Percentiles rank a stretch among this genome's conserved stretches.
Conservation (phyloP, 768 basidiomycete genomes). For the Lactifluus subvellereus region DNA sequence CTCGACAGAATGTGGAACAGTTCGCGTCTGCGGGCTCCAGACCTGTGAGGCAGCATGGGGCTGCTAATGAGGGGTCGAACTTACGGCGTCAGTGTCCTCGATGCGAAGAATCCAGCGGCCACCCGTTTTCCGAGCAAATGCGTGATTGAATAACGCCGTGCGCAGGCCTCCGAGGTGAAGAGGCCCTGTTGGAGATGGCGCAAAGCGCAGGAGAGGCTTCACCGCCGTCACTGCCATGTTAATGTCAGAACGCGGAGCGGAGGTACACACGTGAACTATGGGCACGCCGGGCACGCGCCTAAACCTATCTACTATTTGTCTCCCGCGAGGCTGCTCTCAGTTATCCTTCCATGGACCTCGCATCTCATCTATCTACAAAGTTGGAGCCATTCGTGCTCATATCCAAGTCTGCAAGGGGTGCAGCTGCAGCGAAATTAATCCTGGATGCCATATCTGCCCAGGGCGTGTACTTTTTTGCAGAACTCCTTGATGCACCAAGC, state of each 20-base stretch:
- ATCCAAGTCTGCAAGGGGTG: conserved; percentile 87
- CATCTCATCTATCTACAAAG: conserved; percentile 56
- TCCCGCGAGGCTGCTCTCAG: too few relatives aligned
- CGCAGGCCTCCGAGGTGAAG: conserved; percentile 92
- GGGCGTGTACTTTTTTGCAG: conserved; percentile 89
- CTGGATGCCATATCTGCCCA: conserved; percentile 82
- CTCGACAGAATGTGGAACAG: conserved; percentile 81
- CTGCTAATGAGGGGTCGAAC: conserved; percentile 26
- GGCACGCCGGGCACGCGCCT: not conserved
- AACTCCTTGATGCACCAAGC: conserved; percentile 75
- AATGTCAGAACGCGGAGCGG: not conserved
- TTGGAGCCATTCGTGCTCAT: conserved; percentile 90
- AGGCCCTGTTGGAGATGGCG: conserved; percentile 93
- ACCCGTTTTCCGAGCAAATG: conserved; percentile 72
- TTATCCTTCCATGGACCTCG: conserved; percentile 48
- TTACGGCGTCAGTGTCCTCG: conserved; percentile 91
- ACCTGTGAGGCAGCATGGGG: not conserved
- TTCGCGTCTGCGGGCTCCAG: conserved; percentile 50
- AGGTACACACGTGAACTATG: conserved; percentile 6
- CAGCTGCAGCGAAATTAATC: conserved; percentile 84
- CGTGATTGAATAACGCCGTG: conserved; percentile 89
- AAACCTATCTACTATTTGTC: too few relatives aligned
- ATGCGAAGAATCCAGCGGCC: conserved; percentile 91
- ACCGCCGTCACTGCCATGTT: not conserved
- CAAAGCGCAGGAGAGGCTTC: conserved; percentile 71